These are phyloP conservation scores for Yarrowia phangngaensis DNA, from an alignment of 805 yeast species.

Conservation along the genomic window DNA sequence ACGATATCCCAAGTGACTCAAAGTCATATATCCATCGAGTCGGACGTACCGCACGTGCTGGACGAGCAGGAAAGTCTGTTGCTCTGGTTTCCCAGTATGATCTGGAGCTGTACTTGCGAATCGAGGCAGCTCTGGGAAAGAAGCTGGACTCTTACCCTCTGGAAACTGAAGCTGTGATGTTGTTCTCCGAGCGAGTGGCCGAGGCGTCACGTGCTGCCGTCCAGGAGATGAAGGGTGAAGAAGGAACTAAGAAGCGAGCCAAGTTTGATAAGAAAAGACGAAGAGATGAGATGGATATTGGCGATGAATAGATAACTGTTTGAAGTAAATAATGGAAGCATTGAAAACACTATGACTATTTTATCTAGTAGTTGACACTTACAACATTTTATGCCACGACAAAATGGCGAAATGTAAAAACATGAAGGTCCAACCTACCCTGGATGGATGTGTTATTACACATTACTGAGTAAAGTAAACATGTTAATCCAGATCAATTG, in stretches of 20 bases:
- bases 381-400: too few relatives aligned
- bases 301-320: conserved; percentile 39
- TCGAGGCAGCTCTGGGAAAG: conserved; percentile 76
- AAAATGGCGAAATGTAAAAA: too few relatives aligned
- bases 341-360: too few relatives aligned
- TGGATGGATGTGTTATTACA: too few relatives aligned
- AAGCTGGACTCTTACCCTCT: conserved; percentile 81
- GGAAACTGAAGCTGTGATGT: conserved; percentile 68
- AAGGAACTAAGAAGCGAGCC: conserved; percentile 44
- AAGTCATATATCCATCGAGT: conserved; percentile 95
- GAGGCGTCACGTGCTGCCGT: conserved; percentile 89
- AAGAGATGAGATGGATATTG: conserved; percentile 48
- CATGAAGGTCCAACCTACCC: too few relatives aligned
- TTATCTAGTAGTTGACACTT: too few relatives aligned
- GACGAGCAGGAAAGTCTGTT: conserved; percentile 78
- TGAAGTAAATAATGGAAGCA: too few relatives aligned
- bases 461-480: too few relatives aligned
- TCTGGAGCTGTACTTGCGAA: conserved; percentile 78
- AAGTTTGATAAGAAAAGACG: conserved; percentile 42
- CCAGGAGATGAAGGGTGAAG: conserved; percentile 63
- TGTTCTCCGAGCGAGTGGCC: conserved; percentile 82
- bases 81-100: conserved; percentile 92
- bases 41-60: conserved; percentile 99
- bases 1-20: conserved; percentile 91
- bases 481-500: too few relatives aligned